A percentile compares a stretch with the other conserved stretches of the same genome.
phyloP scores from a whole-genome alignment of 179 eudicot species.

The Drosera spatulata region DNA sequence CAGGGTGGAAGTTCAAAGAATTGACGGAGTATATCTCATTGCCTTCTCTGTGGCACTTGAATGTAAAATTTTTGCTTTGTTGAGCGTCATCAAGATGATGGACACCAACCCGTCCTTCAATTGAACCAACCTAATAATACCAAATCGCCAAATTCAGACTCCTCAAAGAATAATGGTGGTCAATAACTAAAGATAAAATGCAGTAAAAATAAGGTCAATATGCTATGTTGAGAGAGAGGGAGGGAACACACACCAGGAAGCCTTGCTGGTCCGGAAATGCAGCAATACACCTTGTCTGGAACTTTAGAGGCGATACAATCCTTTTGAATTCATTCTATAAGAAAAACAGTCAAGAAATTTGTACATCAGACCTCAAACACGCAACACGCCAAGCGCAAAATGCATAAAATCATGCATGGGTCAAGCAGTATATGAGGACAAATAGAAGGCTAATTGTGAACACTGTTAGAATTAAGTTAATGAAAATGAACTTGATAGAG shows the following conservation, averaged over 20 bases:
- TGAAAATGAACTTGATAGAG: too few species aligned
- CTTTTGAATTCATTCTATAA: constrained; percentile 72
- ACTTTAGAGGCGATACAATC: constrained; percentile 69
- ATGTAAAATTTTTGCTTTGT: constrained; percentile 66
- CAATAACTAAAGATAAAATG: neutral
- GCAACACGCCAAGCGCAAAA: neutral
- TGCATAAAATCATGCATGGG: too few species aligned
- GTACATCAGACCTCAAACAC: neutral
- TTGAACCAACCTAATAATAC: constrained; percentile 61
- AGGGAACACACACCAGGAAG: constrained; percentile 45
- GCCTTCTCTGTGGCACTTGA: constrained; percentile 84
- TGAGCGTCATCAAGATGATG: constrained; percentile 86
- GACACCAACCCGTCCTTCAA: constrained; percentile 88
- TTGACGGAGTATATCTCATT: constrained; percentile 80
- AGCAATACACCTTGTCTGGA: constrained; percentile 89
- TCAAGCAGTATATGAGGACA: too few species aligned
- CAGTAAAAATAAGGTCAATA: too few species aligned
- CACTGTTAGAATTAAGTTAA: too few species aligned
- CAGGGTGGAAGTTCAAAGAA: constrained; percentile 82
- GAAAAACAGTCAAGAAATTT: neutral
- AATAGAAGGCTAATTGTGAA: too few species aligned
- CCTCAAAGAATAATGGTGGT: neutral
- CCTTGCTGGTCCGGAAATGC: constrained; percentile 97
- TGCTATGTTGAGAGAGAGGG: too few species aligned
- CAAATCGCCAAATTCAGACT: neutral